These are phyloP conservation scores for Rutstroemia sp. DNA, from an alignment of 2,329 filamentous ascomycete species.

Conservation along the genomic window DNA sequence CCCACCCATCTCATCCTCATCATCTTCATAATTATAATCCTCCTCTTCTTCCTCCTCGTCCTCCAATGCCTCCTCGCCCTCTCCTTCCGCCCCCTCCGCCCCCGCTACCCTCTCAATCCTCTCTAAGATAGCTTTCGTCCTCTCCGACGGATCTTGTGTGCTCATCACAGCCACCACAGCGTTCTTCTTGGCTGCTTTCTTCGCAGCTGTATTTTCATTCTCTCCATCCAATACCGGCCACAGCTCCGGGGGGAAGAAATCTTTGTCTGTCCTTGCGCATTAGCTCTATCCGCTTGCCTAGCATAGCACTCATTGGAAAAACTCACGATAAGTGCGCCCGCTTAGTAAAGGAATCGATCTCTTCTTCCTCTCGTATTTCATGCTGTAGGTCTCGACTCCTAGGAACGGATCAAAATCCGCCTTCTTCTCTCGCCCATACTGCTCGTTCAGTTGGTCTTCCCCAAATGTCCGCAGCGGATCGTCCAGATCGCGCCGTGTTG, in stretches of 20 bases:
- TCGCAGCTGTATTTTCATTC: slow-evolving; percentile 24
- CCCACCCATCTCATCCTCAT: slow-evolving; percentile 52
- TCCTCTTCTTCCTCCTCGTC: slow-evolving; percentile 34
- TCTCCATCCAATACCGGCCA: slow-evolving; percentile 43
- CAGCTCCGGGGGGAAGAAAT: slow-evolving; percentile 52
- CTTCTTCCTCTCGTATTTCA: slow-evolving; percentile 49
- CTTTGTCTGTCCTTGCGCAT: slow-evolving; percentile 36
- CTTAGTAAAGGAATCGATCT: slow-evolving; percentile 46
- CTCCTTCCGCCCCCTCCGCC: slow-evolving; percentile 34
- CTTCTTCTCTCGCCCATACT: slow-evolving; percentile 26
- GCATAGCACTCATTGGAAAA: neutral
- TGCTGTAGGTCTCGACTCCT: slow-evolving; percentile 52
- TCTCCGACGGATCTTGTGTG: slow-evolving; percentile 26
- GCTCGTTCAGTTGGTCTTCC: slow-evolving; percentile 32
- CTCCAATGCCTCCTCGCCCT: slow-evolving; percentile 32
- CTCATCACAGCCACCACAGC: slow-evolving; percentile 20
- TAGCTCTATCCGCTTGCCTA: neutral
- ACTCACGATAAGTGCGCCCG: slow-evolving; percentile 46
- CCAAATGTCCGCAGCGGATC: slow-evolving; percentile 35
- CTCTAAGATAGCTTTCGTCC: slow-evolving; percentile 13
- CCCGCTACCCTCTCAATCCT: slow-evolving; percentile 21
- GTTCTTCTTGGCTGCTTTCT: slow-evolving; percentile 26
- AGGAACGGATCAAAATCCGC: slow-evolving; percentile 52
- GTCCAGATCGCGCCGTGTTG: slow-evolving; percentile 28
- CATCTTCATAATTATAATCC: slow-evolving; percentile 43